These are phyloP conservation scores for Calonectria pseudoturangicola DNA, from an alignment of 2,329 filamentous ascomycete species.

Conservation along the genomic window DNA sequence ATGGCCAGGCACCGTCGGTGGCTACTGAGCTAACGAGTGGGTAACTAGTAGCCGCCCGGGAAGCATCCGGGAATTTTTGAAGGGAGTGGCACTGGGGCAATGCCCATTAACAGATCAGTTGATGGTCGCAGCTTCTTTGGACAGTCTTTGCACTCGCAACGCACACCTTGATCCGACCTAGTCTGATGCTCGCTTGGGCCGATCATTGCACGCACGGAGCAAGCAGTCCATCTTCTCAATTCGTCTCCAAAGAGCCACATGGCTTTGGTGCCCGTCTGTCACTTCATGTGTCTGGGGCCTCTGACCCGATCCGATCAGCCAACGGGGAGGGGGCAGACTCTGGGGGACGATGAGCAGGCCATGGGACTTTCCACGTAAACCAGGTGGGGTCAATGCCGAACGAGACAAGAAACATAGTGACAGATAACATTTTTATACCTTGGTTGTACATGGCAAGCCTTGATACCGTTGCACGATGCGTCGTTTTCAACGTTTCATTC, in stretches of 20 bases:
- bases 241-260: conserved; percentile 22
- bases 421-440: conserved; percentile 24
- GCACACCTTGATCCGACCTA: conserved; percentile 33
- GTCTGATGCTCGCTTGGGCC: conserved; percentile 19
- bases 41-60: conserved; percentile 19
- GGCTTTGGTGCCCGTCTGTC: conserved; percentile 29
- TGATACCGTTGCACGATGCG: background rate
- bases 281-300: conserved; percentile 28
- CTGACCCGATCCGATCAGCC: background rate
- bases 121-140: conserved; percentile 1
- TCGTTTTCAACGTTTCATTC: conserved; percentile 28
- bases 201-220: conserved; percentile 18
- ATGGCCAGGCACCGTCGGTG: conserved; percentile 8
- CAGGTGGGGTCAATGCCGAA: conserved; percentile 13
- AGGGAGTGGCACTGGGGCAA: conserved; percentile 43
- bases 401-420: conserved; percentile 29
- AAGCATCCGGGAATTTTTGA: conserved; percentile 26
- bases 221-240: conserved; percentile 2
- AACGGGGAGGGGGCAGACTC: background rate
- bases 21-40: conserved; percentile 20
- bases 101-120: conserved; percentile 22
- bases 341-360: background rate
- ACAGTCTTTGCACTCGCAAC: conserved; percentile 32
- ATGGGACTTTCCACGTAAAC: conserved; percentile 15
- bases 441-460: conserved; percentile 10